Conservation (phyloP, 1,284 basidiomycete species). For the Microstroma glucosiphilum region DNA sequence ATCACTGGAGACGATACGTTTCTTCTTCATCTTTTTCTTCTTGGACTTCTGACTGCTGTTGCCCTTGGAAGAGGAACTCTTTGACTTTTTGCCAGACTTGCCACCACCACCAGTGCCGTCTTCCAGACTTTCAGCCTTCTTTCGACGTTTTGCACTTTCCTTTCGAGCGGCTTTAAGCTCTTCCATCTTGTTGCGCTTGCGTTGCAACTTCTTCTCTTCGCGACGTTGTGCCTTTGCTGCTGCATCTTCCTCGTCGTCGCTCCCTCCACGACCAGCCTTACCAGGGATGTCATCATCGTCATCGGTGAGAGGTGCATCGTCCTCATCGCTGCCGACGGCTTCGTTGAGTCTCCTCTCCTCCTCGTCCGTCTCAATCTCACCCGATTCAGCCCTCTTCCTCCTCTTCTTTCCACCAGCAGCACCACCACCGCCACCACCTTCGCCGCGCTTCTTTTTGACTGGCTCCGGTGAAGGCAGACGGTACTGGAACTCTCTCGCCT, state of each 20-base stretch:
- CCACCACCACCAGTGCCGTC: background rate
- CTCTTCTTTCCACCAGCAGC: slow-evolving; percentile 19
- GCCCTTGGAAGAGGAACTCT: background rate
- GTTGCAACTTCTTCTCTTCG: background rate
- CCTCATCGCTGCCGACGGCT: background rate
- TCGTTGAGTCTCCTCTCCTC: slow-evolving; percentile 1
- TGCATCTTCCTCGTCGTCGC: background rate
- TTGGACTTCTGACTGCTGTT: too few relatives aligned
- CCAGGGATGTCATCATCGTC: background rate
- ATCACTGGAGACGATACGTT: background rate
- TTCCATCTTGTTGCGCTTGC: slow-evolving; percentile 7
- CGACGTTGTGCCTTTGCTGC: background rate
- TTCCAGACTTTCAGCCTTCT: background rate
- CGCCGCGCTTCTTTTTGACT: slow-evolving; percentile 23
- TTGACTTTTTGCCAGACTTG: slow-evolving; percentile 5
- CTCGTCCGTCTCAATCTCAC: slow-evolving; percentile 5
- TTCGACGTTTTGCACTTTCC: background rate
- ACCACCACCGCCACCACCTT: slow-evolving; percentile 19
- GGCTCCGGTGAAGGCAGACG: slow-evolving; percentile 27
- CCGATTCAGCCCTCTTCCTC: slow-evolving; percentile 2
- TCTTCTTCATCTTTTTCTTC: background rate
- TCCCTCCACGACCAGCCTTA: background rate
- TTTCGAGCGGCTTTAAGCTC: background rate
- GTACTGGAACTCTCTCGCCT: slow-evolving; percentile 7
- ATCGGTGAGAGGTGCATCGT: background rate